Evolutionary conservation across 2,329 filamentous ascomycete species (phyloP).

Genomic region (Cytospora piceae): DNA sequence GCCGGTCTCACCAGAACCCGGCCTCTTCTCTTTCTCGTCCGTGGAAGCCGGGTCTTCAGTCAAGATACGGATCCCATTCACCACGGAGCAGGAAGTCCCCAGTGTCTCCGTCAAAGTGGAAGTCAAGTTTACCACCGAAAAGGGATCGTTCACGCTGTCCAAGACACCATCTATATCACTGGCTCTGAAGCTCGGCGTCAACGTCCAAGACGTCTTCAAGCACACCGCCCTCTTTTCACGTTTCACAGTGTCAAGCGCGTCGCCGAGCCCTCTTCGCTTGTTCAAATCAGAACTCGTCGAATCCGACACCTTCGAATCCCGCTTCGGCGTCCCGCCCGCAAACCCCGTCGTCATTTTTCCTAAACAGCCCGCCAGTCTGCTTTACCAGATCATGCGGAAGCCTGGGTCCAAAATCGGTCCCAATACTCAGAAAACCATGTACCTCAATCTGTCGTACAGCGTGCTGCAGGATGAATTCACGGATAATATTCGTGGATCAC

Average conservation of each 20-base stretch:
- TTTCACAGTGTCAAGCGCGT: constrained; percentile 87
- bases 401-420: constrained; percentile 37
- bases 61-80: constrained; percentile 76
- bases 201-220: constrained; percentile 96
- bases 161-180: constrained; percentile 68
- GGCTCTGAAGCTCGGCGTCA: constrained; percentile 84
- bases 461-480: constrained; percentile 76
- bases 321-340: constrained; percentile 58
- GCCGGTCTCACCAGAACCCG: constrained; percentile 48
- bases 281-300: constrained; percentile 70
- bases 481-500: constrained; percentile 48
- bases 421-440: constrained; percentile 54
- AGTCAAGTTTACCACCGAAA: constrained; percentile 69
- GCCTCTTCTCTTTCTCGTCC: constrained; percentile 54
- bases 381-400: constrained; percentile 76
- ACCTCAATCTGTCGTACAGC: constrained; percentile 75
- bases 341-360: constrained; percentile 70
- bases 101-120: constrained; percentile 78
- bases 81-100: constrained; percentile 74
- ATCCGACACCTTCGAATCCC: constrained; percentile 70
- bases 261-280: constrained; percentile 72
- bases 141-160: constrained; percentile 67
- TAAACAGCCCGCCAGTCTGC: constrained; percentile 77
- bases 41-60: constrained; percentile 52
- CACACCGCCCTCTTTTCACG: constrained; percentile 79